Base-by-base conservation (phyloP, 169 alveolate species). In the Plasmodium malariae region DNA sequence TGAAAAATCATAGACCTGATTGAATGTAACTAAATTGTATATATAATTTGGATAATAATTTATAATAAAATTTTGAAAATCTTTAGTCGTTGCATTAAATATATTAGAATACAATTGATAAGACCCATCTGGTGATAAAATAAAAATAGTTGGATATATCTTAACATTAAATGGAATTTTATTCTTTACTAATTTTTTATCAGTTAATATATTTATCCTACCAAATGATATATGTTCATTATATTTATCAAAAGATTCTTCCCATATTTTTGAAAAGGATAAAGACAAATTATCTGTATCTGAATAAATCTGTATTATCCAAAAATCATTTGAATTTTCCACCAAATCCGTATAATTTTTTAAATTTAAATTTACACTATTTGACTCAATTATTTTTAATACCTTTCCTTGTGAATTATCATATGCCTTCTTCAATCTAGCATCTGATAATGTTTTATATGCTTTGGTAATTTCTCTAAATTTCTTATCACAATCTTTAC, bases 391-490 rank as follows among this genome's bases (percentile, higher is more conserved):
- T 40, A 87, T 51, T 24, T 92, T 92, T 43, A 92, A 57, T 3
- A 86, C 92, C 26, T 92, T 92, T 17, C 95, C 95, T 48, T 83
- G 86, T 3, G 93, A 85, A 45, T 89, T 63, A 63, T 97, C 98
- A 92, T 95, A 96, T 19, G 96, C 94, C 76, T 93, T 55, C 70
- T 97, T 93, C 67, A 94, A 92, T 87, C 96, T 96, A 69, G 92
- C 92, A 91, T 97, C 97, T 4, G 93, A 91, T 48, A 97, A 89
- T 9, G 96, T 95, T 89, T 97, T 97, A 92, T 96, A 95, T 6
- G 98, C 98, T 71, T 96, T 92, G 36, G 97, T 95, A 48, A 96
- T 94, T 32, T 93, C 92, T 83, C 93, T 88, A 89, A 96, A 96
- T 26, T 93, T 94, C 26, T 93, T 92, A 59, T 92, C 95, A 71